phyloP scores from a whole-genome alignment of 176 grass and related monocot genomes.

The Raddia guianensis region DNA sequence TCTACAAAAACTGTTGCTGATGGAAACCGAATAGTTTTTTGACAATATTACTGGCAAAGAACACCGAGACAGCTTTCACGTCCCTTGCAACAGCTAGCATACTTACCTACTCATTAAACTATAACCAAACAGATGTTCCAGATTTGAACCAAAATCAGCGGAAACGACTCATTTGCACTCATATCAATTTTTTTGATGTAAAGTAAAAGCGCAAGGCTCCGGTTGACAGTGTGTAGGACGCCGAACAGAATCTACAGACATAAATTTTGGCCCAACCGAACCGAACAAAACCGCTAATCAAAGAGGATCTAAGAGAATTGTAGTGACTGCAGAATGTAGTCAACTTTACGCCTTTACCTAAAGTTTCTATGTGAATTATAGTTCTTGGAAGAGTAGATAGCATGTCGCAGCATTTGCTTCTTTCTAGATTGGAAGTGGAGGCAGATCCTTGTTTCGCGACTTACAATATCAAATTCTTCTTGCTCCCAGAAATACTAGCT shows the following conservation, averaged over 20 bases:
- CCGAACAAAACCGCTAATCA: too few species aligned
- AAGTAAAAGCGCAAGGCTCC: conserved; percentile 68
- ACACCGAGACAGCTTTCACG: background rate
- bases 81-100: background rate
- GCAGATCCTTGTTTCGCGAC: conserved; percentile 83
- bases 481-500: conserved; percentile 99
- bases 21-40: background rate
- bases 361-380: conserved; percentile 58
- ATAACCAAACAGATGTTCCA: background rate
- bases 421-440: conserved; percentile 89
- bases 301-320: background rate
- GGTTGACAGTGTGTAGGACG: conserved; percentile 73
- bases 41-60: background rate
- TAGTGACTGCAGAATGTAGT: background rate
- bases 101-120: background rate
- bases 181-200: conserved; percentile 90
- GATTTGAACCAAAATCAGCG: background rate
- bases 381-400: conserved; percentile 51
- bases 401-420: conserved; percentile 76
- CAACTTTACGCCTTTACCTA: background rate
- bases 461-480: conserved; percentile 93
- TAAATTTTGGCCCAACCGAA: background rate
- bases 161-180: background rate
- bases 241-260: conserved; percentile 82
- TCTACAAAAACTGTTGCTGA: background rate